Evolutionary conservation across 2,329 filamentous ascomycete species (phyloP).

Genomic region (Trichophyton rubrum): DNA sequence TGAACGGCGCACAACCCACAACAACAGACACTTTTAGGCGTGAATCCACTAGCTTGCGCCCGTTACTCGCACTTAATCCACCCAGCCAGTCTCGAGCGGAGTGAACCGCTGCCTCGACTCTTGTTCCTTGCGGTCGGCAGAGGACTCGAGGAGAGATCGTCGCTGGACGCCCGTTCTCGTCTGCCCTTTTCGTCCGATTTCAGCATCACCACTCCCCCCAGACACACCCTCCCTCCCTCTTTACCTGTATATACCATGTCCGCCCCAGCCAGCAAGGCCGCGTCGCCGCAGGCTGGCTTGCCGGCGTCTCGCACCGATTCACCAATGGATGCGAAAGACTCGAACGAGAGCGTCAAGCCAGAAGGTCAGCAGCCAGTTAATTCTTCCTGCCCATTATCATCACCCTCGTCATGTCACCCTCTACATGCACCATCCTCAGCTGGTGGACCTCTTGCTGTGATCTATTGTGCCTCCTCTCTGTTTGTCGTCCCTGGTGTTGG

Average conservation of each 20-base stretch:
- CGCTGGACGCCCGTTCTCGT: slow-evolving; percentile 5
- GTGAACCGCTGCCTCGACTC: slow-evolving; percentile 8
- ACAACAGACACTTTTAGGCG: slow-evolving; percentile 4
- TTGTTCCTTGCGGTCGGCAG: slow-evolving; percentile 4
- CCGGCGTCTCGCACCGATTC: slow-evolving; percentile 25
- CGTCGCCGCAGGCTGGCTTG: slow-evolving; percentile 22
- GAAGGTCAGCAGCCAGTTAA: slow-evolving; percentile 25
- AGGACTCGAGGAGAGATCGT: slow-evolving; percentile 7
- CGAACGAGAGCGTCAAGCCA: slow-evolving; percentile 19
- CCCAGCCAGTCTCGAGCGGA: slow-evolving; percentile 14
- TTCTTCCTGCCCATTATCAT: too few species aligned
- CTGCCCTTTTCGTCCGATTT: slow-evolving; percentile 6
- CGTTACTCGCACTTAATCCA: slow-evolving; percentile 6
- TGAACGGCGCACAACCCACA: slow-evolving; percentile 8
- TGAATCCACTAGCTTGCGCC: slow-evolving; percentile 1
- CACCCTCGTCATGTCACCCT: not conserved
- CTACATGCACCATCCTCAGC: not conserved
- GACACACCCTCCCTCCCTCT: not conserved
- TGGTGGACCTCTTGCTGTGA: not conserved
- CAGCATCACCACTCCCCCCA: slow-evolving; percentile 10
- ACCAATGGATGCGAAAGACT: slow-evolving; percentile 34
- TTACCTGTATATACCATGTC: slow-evolving; percentile 22
- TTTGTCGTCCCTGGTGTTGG: not conserved
- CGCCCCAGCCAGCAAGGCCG: slow-evolving; percentile 28
- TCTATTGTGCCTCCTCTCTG: not conserved